These are phyloP conservation scores for Ploettnerulaceae sp. DNA, from an alignment of 2,329 filamentous ascomycete genomes.

Conservation along the genomic window DNA sequence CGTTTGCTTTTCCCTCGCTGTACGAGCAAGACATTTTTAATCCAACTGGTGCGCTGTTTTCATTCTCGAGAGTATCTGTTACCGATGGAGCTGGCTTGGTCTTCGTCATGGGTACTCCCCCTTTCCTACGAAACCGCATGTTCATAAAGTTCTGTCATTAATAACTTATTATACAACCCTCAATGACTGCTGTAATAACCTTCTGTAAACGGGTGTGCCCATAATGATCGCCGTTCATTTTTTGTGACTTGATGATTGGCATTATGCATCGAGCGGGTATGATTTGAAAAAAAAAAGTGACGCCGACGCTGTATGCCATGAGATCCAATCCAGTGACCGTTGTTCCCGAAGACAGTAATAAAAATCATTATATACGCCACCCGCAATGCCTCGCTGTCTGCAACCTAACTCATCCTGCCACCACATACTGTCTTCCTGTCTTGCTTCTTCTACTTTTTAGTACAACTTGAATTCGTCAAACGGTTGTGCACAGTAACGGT, in stretches of 20 bases:
- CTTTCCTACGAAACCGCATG: not conserved
- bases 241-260: conserved; percentile 10
- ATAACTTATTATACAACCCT: conserved; percentile 19
- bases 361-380: conserved; percentile 17
- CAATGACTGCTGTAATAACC: conserved; percentile 5
- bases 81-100: not conserved
- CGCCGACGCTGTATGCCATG: conserved; percentile 28
- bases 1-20: not conserved
- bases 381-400: conserved; percentile 17
- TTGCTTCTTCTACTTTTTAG: conserved; percentile 3
- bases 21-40: not conserved
- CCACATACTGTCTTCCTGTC: not conserved
- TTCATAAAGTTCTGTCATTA: conserved; percentile 15
- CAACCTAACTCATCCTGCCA: not conserved
- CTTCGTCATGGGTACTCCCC: not conserved
- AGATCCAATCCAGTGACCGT: conserved; percentile 7
- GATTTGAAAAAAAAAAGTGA: conserved; percentile 21
- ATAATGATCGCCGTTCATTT: conserved; percentile 9
- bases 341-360: not conserved
- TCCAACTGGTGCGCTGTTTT: not conserved
- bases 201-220: conserved; percentile 5
- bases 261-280: conserved; percentile 25
- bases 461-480: not conserved
- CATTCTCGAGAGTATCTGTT: not conserved
- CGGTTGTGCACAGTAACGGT: too few species aligned